A percentile compares a stretch with the other conserved stretches of the same genome.
phyloP scores from a whole-genome alignment of 2,329 filamentous ascomycete species.

The Aureobasidium sp. region DNA sequence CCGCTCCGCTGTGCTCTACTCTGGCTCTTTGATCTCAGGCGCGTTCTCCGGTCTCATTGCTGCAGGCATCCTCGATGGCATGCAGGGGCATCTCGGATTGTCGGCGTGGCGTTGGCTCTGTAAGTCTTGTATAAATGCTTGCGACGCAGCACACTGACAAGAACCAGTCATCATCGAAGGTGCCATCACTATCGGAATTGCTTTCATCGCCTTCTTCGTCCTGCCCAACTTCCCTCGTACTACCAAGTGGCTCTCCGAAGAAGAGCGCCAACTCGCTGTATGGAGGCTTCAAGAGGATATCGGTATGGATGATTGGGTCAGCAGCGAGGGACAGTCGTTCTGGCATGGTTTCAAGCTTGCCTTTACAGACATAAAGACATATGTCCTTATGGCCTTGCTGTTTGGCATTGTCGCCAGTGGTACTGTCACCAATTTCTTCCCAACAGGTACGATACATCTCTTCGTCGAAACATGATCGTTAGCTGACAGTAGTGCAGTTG shows the following conservation, averaged over 20 bases:
- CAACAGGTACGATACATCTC: slow-evolving; percentile 18
- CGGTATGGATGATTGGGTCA: slow-evolving; percentile 25
- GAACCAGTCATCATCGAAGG: slow-evolving; percentile 32
- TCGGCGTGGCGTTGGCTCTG: slow-evolving; percentile 32
- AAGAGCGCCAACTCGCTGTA: slow-evolving; percentile 27
- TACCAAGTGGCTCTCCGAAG: slow-evolving; percentile 27
- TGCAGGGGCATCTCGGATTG: slow-evolving; percentile 28
- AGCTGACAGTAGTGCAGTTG: slow-evolving; percentile 17
- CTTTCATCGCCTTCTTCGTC: slow-evolving; percentile 29
- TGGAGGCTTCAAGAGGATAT: slow-evolving; percentile 30
- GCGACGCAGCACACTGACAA: background rate
- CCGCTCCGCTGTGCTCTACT: slow-evolving; percentile 48
- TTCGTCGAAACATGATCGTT: background rate
- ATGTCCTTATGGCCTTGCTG: slow-evolving; percentile 30
- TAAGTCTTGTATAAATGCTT: background rate
- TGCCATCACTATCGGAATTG: slow-evolving; percentile 30
- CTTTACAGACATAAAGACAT: slow-evolving; percentile 29
- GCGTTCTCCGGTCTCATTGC: slow-evolving; percentile 51
- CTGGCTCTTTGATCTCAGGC: slow-evolving; percentile 42
- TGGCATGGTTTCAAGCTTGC: slow-evolving; percentile 29
- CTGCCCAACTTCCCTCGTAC: slow-evolving; percentile 33
- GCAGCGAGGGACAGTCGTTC: slow-evolving; percentile 26
- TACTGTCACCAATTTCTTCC: slow-evolving; percentile 30
- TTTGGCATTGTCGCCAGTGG: slow-evolving; percentile 31
- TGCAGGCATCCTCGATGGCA: slow-evolving; percentile 42